phyloP scores from a whole-genome alignment of 1,139 yeast species.

The Sugiyamaella japonica region DNA sequence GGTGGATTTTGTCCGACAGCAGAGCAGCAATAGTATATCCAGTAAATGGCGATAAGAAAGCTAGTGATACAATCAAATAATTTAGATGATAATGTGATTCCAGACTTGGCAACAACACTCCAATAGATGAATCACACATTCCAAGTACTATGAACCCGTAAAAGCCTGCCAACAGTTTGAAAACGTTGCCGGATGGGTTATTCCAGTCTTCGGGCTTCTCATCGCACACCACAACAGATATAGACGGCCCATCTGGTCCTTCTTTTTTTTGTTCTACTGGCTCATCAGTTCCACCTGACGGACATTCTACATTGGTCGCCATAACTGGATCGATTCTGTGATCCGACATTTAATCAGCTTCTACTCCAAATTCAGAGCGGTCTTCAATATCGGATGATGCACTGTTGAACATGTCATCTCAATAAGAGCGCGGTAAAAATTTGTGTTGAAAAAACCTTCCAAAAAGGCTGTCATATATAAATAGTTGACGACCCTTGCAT shows the following conservation, averaged over 20 bases:
- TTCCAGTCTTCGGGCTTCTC: constrained; percentile 21
- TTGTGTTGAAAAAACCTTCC: no score
- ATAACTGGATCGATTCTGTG: neutral
- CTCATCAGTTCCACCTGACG: neutral
- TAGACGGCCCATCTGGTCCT: neutral
- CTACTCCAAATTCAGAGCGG: neutral
- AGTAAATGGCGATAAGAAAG: constrained; percentile 31
- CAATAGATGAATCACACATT: constrained; percentile 31
- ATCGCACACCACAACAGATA: neutral
- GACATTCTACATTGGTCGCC: no score
- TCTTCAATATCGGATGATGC: no score
- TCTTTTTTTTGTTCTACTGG: neutral
- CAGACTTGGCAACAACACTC: constrained; percentile 30
- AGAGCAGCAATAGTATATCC: constrained; percentile 44
- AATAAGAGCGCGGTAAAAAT: neutral
- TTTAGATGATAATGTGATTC: constrained; percentile 31
- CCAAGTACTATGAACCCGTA: constrained; percentile 24
- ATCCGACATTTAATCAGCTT: neutral
- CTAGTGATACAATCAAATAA: constrained; percentile 31
- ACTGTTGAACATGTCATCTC: neutral
- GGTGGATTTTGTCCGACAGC: constrained; percentile 39
- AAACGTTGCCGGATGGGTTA: constrained; percentile 18
- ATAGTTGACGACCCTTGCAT: neutral
- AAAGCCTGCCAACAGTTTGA: constrained; percentile 16
- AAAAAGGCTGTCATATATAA: no score